Evolutionary conservation across 225 moss, liverwort and hornwort genomes (phyloP).

Genomic region (Marchantia paleacea): DNA sequence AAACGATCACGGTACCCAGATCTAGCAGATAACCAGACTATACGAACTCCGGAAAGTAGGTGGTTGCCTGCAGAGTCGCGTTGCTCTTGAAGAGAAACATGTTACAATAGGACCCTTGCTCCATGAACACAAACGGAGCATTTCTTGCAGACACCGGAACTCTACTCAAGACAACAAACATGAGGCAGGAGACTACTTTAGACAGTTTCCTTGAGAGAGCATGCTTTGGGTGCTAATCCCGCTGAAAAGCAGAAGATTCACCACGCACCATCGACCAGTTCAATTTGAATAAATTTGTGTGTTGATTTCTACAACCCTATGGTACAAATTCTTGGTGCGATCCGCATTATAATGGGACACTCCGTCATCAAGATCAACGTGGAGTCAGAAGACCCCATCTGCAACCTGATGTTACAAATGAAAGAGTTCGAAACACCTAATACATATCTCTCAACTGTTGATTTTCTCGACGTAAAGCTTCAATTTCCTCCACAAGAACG

Average conservation of each 20-base stretch:
- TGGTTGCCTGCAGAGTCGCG: background rate
- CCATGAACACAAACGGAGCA: background rate
- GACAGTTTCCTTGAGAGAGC: background rate
- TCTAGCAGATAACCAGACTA: background rate
- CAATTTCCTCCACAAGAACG: conserved; percentile 84
- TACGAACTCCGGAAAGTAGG: background rate
- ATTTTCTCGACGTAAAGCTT: conserved; percentile 85
- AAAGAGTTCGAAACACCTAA: conserved; percentile 21
- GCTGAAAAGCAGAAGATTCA: background rate
- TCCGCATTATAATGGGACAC: background rate
- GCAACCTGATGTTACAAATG: background rate
- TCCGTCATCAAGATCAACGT: background rate
- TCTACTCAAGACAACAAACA: background rate
- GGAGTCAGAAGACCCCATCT: background rate
- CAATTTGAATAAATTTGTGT: background rate
- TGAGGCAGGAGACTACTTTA: background rate
- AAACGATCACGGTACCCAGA: background rate
- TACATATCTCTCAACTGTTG: conserved; percentile 91
- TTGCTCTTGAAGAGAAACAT: background rate
- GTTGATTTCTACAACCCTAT: conserved; percentile 20
- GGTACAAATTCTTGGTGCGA: conserved; percentile 26
- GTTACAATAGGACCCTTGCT: background rate
- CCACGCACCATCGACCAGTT: background rate
- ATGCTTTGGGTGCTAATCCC: background rate
- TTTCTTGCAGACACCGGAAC: background rate